phyloP scores from a whole-genome alignment of 2,329 filamentous ascomycete genomes.

The Huntiella savannae region DNA sequence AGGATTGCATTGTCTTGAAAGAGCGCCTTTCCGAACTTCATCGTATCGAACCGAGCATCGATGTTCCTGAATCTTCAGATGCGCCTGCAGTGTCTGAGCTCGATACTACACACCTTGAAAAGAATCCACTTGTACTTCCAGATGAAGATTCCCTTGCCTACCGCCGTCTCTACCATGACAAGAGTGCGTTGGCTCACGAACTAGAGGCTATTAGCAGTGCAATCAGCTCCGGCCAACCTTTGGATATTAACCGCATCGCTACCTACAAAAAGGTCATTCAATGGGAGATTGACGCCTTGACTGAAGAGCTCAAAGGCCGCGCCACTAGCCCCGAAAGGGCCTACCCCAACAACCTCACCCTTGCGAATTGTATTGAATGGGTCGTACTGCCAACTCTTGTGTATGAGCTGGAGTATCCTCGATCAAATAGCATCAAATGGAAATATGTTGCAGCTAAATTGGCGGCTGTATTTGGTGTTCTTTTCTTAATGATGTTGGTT shows the following conservation, averaged over 20 bases:
- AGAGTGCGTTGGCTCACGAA: constrained; percentile 40
- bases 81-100: constrained; percentile 13
- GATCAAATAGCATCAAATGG: constrained; percentile 50
- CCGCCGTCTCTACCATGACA: constrained; percentile 27
- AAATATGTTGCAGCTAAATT: constrained; percentile 55
- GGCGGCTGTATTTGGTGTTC: constrained; percentile 49
- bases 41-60: constrained; percentile 3
- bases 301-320: constrained; percentile 47
- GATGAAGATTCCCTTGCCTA: not conserved
- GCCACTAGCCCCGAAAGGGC: constrained; percentile 27
- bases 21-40: constrained; percentile 38
- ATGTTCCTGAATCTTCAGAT: not conserved
- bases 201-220: constrained; percentile 25
- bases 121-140: constrained; percentile 11
- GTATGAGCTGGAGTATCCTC: constrained; percentile 62
- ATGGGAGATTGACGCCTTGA: constrained; percentile 44
- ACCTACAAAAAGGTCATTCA: constrained; percentile 47
- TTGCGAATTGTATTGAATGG: constrained; percentile 50
- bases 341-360: constrained; percentile 52
- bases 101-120: constrained; percentile 10
- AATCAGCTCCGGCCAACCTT: constrained; percentile 28
- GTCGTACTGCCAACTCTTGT: constrained; percentile 57
- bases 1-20: constrained; percentile 26
- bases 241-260: constrained; percentile 42
- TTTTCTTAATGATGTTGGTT: constrained; percentile 63